Conservation (phyloP, 768 basidiomycete genomes). For the Sutorius australiensis region DNA sequence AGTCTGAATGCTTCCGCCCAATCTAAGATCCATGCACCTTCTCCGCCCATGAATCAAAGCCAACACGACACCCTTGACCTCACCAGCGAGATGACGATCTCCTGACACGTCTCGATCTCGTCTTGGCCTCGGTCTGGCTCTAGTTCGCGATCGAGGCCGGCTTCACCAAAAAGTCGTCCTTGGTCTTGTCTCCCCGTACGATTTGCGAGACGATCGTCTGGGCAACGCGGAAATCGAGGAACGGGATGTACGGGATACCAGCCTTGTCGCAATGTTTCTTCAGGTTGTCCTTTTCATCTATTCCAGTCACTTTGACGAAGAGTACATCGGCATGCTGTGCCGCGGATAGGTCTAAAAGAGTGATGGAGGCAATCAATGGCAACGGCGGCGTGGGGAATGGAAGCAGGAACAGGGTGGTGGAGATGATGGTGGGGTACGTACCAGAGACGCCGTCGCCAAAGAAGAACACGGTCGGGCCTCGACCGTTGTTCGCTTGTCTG, state of each 20-base stretch:
- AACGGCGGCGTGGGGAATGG: not conserved
- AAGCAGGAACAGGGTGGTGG: not conserved
- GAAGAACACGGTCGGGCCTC: slow-evolving; percentile 80
- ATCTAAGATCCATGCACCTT: not conserved
- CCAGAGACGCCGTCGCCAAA: slow-evolving; percentile 98
- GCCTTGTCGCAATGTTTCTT: slow-evolving; percentile 76
- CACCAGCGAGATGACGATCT: not conserved
- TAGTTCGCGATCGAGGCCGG: not conserved
- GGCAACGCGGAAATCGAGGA: slow-evolving; percentile 66
- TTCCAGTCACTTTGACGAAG: slow-evolving; percentile 83
- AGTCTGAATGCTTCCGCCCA: not conserved
- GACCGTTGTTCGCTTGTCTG: slow-evolving; percentile 14
- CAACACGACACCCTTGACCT: not conserved
- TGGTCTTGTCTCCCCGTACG: slow-evolving; percentile 56
- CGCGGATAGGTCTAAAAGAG: slow-evolving; percentile 77
- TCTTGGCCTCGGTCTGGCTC: not conserved
- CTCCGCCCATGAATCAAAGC: not conserved
- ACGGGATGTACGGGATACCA: slow-evolving; percentile 75
- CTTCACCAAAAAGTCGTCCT: slow-evolving; percentile 20
- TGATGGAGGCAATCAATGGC: not conserved
- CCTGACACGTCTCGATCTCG: not conserved
- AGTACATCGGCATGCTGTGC: slow-evolving; percentile 89
- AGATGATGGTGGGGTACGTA: slow-evolving; percentile 31
- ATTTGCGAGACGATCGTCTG: slow-evolving; percentile 59
- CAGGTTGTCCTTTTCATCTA: slow-evolving; percentile 77